These are phyloP conservation scores for Plasmodium berghei DNA, from an alignment of 169 alveolate species.

Conservation along the genomic window DNA sequence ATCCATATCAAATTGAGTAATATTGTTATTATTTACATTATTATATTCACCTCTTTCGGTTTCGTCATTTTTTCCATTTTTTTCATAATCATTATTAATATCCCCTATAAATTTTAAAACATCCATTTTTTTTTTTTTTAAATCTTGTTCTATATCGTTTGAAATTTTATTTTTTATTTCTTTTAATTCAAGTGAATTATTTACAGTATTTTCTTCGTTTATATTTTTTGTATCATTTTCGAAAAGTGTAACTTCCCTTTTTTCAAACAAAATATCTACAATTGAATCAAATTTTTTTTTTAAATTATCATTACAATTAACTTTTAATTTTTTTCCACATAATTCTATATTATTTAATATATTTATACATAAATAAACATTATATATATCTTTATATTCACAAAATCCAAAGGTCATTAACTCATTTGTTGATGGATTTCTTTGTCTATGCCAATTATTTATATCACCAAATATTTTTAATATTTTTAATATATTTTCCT, in stretches of 20 bases:
- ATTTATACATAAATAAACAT: constrained; percentile 79
- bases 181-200: background rate
- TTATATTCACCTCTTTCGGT: background rate
- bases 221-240: background rate
- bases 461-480: constrained; percentile 79
- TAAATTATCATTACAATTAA: constrained; percentile 39
- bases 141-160: constrained; percentile 24
- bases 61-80: constrained; percentile 1
- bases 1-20: background rate
- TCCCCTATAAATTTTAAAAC: background rate
- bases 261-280: constrained; percentile 36
- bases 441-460: constrained; percentile 80
- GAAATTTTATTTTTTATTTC: constrained; percentile 16
- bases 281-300: constrained; percentile 20
- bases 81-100: constrained; percentile 16
- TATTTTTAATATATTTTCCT: constrained; percentile 17
- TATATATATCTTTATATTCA: constrained; percentile 81
- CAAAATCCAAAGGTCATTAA: constrained; percentile 83
- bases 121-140: constrained; percentile 12
- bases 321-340: constrained; percentile 58
- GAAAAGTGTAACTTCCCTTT: constrained; percentile 3
- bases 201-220: background rate
- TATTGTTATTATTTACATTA: background rate
- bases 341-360: constrained; percentile 76
- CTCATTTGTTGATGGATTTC: constrained; percentile 81